Conservation (phyloP, 129 eudicot genomes). For the Helichrysum umbraculigerum region DNA sequence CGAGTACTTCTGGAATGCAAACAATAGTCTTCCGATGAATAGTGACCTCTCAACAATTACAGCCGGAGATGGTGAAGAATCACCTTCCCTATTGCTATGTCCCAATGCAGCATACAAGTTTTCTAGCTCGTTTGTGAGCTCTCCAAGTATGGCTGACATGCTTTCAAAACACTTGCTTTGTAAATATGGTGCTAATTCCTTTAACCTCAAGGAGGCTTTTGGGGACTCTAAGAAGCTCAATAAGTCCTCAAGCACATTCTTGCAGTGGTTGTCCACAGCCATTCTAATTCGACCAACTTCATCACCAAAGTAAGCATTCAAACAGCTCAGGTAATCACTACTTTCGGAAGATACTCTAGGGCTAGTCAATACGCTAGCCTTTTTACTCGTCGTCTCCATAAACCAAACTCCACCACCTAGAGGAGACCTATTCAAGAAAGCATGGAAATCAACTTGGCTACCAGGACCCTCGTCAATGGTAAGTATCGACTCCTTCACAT, state of each 20-base stretch:
- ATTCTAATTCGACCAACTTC: constrained; percentile 87
- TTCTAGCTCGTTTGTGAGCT: constrained; percentile 69
- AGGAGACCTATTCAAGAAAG: constrained; percentile 59
- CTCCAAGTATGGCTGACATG: constrained; percentile 61
- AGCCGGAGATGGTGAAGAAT: constrained; percentile 47
- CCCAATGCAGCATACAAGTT: constrained; percentile 51
- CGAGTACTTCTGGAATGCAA: constrained; percentile 90
- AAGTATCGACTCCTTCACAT: constrained; percentile 66
- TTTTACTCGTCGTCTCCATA: constrained; percentile 51
- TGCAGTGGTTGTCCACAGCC: constrained; percentile 76
- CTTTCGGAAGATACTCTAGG: constrained; percentile 46
- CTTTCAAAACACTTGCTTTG: constrained; percentile 77
- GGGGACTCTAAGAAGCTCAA: constrained; percentile 90
- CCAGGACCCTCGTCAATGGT: constrained; percentile 42
- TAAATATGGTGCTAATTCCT: constrained; percentile 67
- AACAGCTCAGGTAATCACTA: constrained; percentile 64
- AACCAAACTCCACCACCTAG: constrained; percentile 95
- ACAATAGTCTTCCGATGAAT: constrained; percentile 80
- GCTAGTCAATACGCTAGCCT: constrained; percentile 38
- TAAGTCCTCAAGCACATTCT: constrained; percentile 73
- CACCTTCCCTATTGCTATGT: constrained; percentile 34
- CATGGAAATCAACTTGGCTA: constrained; percentile 56
- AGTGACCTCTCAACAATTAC: constrained; percentile 75
- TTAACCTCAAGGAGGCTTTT: constrained; percentile 71
- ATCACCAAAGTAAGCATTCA: constrained; percentile 77